These are phyloP conservation scores for Rubia yunnanensis DNA, from an alignment of 257 asterid genomes.

Conservation along the genomic window DNA sequence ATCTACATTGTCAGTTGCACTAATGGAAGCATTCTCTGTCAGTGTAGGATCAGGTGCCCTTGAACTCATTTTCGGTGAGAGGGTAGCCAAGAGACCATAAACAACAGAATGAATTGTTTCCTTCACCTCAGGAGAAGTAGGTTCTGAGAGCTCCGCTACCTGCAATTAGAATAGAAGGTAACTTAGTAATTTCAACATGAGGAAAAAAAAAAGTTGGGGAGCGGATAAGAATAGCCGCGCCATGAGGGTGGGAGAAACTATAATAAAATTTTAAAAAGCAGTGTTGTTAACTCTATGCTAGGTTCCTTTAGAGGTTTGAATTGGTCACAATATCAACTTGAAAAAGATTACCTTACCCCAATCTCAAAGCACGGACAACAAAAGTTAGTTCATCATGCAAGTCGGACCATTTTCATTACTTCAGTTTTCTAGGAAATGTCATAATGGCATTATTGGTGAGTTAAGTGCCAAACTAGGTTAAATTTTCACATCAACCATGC, in stretches of 20 bases:
- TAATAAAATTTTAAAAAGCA: neutral
- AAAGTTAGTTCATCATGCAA: neutral
- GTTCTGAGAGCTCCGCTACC: conserved; percentile 95
- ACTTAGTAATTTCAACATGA: conserved; percentile 3
- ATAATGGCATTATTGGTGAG: neutral
- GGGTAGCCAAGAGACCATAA: conserved; percentile 93
- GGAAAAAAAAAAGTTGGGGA: neutral
- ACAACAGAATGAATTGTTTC: conserved; percentile 75
- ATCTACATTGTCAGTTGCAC: conserved; percentile 32
- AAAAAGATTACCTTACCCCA: neutral
- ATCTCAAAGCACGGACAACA: neutral
- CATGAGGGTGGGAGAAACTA: neutral
- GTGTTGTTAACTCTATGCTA: neutral
- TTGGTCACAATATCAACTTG: neutral
- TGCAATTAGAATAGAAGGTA: conserved; percentile 17
- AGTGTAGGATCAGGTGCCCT: conserved; percentile 54
- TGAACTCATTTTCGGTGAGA: conserved; percentile 93
- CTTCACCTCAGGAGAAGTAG: conserved; percentile 63
- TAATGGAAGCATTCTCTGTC: conserved; percentile 36
- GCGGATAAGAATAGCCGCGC: neutral
- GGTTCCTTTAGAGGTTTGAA: neutral
- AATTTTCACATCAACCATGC: neutral
- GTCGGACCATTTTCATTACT: neutral
- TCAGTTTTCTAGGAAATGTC: neutral
- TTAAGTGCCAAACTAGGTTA: neutral